Base-by-base conservation (phyloP, 2,329 filamentous ascomycete genomes). In the Aphanocladium album region DNA sequence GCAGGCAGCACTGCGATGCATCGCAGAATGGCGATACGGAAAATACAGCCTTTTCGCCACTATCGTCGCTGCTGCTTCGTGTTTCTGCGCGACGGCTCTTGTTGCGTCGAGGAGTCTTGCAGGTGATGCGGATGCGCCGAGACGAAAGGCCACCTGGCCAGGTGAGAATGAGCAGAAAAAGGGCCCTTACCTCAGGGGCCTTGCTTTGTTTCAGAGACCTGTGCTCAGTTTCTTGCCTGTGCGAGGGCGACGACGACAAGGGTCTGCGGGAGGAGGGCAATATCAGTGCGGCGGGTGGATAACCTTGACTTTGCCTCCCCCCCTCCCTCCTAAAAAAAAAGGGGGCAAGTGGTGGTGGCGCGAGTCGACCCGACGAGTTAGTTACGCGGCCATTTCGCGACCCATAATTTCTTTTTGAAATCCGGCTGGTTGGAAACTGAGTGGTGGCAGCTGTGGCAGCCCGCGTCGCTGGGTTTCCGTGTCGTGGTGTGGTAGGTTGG, bases 241-340 rank as follows among this genome's bases (percentile, higher is more conserved):
- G 66, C 65, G 66, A 61, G 52, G 61, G 56, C 60, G 59, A 46
- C 63, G 49, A 51, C 50, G 63, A 64, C 57, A 62, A 57, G 65
- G 64, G 63, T 63, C 61, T 56, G 60, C 50, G 46, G 57, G 54
- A 19, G 62, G 64, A 59, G 64, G 57, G 63, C 63, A 67, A 69
- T 67, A 67, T 69, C 63, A 66, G 63, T 59, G 58, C 62, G 66
- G 64, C 59, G 60, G 60, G 63, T 65, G 63, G 64, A 60, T 62
- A 61, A 52, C 58, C 23, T 27, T 39, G 49, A 60, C 12, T 19
- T 11, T 43, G 5, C 12, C 9, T 25, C 56, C 35, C 35, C 37
- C 37, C 55, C 37, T 33, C 41, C 45, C 33, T 23, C 46, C 56
- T 58, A 35, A 23, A 25, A n/a, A 17, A 17, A 57, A 41, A 43